These are phyloP conservation scores for Houttuynia cordata DNA, from an alignment of 164 flowering plant genomes.

Conservation along the genomic window DNA sequence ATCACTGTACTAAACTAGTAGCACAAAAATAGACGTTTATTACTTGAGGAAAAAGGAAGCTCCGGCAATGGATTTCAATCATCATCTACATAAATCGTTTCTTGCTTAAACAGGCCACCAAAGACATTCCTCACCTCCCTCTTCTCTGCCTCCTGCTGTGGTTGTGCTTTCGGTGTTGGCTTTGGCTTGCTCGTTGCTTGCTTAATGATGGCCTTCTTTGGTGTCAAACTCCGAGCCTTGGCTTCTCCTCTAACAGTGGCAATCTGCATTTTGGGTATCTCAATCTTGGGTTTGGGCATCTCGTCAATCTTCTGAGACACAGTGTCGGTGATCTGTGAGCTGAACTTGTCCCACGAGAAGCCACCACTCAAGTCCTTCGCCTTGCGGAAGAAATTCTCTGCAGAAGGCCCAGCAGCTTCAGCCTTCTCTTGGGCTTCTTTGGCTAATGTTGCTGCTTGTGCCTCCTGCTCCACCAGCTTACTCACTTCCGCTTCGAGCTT, in stretches of 20 bases:
- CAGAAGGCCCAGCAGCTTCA: slow-evolving; percentile 46
- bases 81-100: slow-evolving; percentile 82
- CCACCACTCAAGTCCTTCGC: slow-evolving; percentile 51
- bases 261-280: slow-evolving; percentile 48
- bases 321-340: slow-evolving; percentile 34
- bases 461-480: slow-evolving; percentile 45
- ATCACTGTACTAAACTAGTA: neutral
- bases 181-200: slow-evolving; percentile 14
- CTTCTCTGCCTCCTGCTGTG: slow-evolving; percentile 11
- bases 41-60: neutral
- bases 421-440: slow-evolving; percentile 60
- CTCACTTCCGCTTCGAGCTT: slow-evolving; percentile 47
- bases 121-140: slow-evolving; percentile 63
- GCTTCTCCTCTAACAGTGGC: slow-evolving; percentile 88
- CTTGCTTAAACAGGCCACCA: slow-evolving; percentile 91
- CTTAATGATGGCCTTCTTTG: slow-evolving; percentile 55
- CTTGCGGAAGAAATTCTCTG: slow-evolving; percentile 37
- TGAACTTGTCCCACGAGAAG: slow-evolving; percentile 60
- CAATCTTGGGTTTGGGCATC: slow-evolving; percentile 53
- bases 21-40: slow-evolving; percentile 4
- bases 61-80: slow-evolving; percentile 22
- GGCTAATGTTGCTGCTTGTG: slow-evolving; percentile 36
- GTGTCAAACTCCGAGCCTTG: slow-evolving; percentile 51
- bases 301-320: slow-evolving; percentile 27
- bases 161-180: slow-evolving; percentile 13